Conservation (phyloP, 805 yeast species). For the Spathaspora arborariae region DNA sequence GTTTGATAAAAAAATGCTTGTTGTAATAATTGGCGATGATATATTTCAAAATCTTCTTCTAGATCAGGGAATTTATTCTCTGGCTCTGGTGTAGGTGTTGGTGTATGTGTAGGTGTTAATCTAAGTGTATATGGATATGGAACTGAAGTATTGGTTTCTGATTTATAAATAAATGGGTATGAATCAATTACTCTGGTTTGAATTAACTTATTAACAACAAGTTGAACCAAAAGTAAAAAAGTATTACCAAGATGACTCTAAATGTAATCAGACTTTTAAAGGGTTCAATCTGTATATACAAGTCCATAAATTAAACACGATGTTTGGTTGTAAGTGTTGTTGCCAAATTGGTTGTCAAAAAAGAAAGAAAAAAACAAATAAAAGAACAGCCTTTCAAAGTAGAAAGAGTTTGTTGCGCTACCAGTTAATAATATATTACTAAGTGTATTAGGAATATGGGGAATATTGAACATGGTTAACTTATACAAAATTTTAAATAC, state of each 20-base stretch:
- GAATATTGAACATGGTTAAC: too few species aligned
- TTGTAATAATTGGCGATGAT: background rate
- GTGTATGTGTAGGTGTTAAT: background rate
- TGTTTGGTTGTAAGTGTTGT: background rate
- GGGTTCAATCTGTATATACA: background rate
- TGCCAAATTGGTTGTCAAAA: background rate
- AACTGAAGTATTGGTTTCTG: background rate
- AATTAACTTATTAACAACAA: background rate
- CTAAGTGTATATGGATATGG: background rate
- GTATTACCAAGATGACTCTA: background rate
- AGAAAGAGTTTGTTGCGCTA: background rate
- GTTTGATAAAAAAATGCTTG: slow-evolving; percentile 9
- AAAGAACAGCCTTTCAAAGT: background rate
- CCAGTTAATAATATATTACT: background rate
- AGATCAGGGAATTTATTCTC: too few species aligned
- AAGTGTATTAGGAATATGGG: too few species aligned
- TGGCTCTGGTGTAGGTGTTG: background rate
- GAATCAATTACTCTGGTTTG: background rate
- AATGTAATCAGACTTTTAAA: background rate
- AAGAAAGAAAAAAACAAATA: too few species aligned
- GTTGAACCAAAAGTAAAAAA: background rate
- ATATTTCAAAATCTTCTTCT: too few species aligned
- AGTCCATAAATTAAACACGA: background rate
- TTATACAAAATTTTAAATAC: too few species aligned
- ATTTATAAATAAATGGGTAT: background rate